These are phyloP conservation scores for Wickerhamiella domercqiae DNA, from an alignment of 805 yeast species.

Conservation along the genomic window DNA sequence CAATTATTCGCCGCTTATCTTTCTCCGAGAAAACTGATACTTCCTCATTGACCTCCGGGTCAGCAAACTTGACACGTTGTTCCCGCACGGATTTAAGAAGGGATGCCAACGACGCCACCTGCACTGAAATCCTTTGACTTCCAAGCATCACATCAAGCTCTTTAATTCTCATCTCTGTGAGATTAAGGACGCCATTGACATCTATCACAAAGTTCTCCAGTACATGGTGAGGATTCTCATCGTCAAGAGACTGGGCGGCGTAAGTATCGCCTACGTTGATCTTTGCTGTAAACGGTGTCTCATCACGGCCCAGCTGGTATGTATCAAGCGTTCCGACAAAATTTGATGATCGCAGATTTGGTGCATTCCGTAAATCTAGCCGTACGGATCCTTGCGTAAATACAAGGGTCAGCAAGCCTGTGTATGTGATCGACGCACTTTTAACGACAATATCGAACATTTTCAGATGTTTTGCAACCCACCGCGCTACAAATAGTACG, in stretches of 20 bases:
- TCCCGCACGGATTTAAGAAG: constrained; percentile 9
- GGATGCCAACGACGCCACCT: constrained; percentile 13
- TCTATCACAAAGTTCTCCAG: constrained; percentile 21
- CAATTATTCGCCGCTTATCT: constrained; percentile 8
- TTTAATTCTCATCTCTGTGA: constrained; percentile 20
- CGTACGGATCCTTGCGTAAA: constrained; percentile 19
- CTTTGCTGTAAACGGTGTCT: constrained; percentile 19
- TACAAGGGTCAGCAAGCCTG: constrained; percentile 18
- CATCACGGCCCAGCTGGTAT: constrained; percentile 16
- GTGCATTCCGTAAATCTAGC: constrained; percentile 21
- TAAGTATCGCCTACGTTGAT: constrained; percentile 20
- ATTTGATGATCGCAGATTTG: constrained; percentile 12
- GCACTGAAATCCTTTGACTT: constrained; percentile 19
- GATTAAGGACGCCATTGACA: constrained; percentile 21
- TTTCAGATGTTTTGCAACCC: constrained; percentile 15
- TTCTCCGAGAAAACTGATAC: constrained; percentile 3
- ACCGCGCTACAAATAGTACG: constrained; percentile 9
- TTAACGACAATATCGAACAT: constrained; percentile 19
- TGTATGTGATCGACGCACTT: constrained; percentile 18
- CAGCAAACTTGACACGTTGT: constrained; percentile 4
- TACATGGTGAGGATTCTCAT: constrained; percentile 22
- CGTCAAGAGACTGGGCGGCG: constrained; percentile 18
- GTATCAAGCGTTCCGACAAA: constrained; percentile 25
- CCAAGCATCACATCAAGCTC: constrained; percentile 21
- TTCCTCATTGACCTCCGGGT: constrained; percentile 2